These are phyloP conservation scores for Nitzschia sp. DNA, from an alignment of 108 stramenopile species.

Conservation along the genomic window DNA sequence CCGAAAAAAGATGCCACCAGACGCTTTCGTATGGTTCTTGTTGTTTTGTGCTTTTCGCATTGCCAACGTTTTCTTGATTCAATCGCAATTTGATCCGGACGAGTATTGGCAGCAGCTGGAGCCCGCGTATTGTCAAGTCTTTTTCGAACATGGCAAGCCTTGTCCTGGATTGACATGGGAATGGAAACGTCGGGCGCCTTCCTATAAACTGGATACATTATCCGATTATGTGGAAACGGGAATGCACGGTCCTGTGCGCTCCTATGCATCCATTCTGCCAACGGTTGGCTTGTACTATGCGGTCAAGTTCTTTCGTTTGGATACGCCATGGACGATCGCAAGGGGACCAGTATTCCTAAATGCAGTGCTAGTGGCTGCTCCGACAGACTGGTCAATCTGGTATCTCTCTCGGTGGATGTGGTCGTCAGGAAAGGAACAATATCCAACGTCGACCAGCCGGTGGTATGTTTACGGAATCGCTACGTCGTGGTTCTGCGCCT, in stretches of 20 bases:
- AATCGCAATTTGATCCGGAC: slow-evolving; percentile 89
- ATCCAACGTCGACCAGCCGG: not conserved
- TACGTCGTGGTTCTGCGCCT: slow-evolving; percentile 83
- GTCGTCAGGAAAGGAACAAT: not conserved
- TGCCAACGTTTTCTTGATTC: slow-evolving; percentile 68
- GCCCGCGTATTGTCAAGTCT: slow-evolving; percentile 84
- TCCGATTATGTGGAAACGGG: slow-evolving; percentile 11
- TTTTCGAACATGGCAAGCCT: slow-evolving; percentile 15
- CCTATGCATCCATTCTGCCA: slow-evolving; percentile 77
- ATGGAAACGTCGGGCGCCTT: slow-evolving; percentile 69
- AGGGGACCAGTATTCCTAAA: slow-evolving; percentile 76
- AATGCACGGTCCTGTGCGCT: slow-evolving; percentile 73
- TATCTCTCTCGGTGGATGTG: slow-evolving; percentile 53
- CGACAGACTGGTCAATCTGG: slow-evolving; percentile 74
- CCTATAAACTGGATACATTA: slow-evolving; percentile 6
- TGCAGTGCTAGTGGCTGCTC: slow-evolving; percentile 71
- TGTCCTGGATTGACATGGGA: slow-evolving; percentile 86
- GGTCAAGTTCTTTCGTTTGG: slow-evolving; percentile 30
- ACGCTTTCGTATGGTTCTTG: too few relatives aligned
- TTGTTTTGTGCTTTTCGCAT: slow-evolving; percentile 45
- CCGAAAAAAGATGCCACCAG: too few relatives aligned
- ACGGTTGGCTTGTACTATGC: slow-evolving; percentile 67
- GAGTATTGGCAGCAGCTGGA: slow-evolving; percentile 92
- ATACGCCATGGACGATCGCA: slow-evolving; percentile 62
- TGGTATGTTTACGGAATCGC: slow-evolving; percentile 34